Base-by-base conservation (phyloP, 768 basidiomycete genomes). In the Leccinum subgranulosum region DNA sequence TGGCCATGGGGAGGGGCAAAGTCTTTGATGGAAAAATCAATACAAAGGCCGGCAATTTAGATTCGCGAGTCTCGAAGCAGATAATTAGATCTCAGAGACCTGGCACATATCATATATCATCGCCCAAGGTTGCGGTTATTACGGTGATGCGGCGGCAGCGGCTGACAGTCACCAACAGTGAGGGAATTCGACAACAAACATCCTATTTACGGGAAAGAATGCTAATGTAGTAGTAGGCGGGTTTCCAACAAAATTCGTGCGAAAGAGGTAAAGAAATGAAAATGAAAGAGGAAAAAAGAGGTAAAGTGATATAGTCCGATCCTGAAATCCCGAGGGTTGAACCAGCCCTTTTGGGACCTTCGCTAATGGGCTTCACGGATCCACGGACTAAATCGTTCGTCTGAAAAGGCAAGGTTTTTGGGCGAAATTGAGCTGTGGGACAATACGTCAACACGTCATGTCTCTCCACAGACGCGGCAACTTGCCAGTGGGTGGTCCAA, bases 391-490 rank as follows among this genome's bases (percentile, higher is more conserved):
- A 48, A 47, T 61, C 27, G 49, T 41, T 41, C 48, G 51, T 51
- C 55, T 46, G 48, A 46, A 51, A 52, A 41, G 31, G 62, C 21
- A 56, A 53, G 45, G 48, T 54, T 65, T 66, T 23, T 45, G 51
- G 49, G 51, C 46, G 48, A 51, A 50, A 54, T 54, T 29, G 58
- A 55, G 55, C 28, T 55, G 48, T 48, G 41, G 54, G 31, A 51
- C 4, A 53, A 57, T 62, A 66, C 65, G 65, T 66, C 3, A 53
- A 57, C 62, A 66, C 66, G 65, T 66, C 66, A 68, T 65, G 59
- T 50, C 59, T 51, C 63, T 57, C 65, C 57, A 56, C 65, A 61
- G 39, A 64, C 6, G 41, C 59, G 64, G 65, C 62, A 55, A 60
- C 54, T 60, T 43, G 41, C 41, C 11, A 41, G n/a, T 52, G 25